phyloP scores from a whole-genome alignment of 768 basidiomycete species.

The Tricholoma sp. region DNA sequence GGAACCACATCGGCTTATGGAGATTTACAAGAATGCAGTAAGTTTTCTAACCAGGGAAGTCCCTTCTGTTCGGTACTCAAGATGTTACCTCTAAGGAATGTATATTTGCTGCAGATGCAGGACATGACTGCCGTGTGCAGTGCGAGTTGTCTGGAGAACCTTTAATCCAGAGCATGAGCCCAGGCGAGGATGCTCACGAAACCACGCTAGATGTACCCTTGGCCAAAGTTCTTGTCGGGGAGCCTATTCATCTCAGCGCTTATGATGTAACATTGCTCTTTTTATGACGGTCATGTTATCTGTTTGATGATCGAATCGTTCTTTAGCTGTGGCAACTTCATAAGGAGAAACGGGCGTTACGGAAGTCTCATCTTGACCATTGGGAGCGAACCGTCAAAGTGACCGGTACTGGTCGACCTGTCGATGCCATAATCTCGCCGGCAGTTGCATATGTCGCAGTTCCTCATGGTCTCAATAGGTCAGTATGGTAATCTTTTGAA shows the following conservation, averaged over 20 bases:
- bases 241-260: constrained; percentile 31
- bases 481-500: background rate
- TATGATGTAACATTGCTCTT: constrained; percentile 31
- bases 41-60: background rate
- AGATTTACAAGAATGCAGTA: constrained; percentile 42
- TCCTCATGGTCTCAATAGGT: constrained; percentile 60
- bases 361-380: constrained; percentile 56
- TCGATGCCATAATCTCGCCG: constrained; percentile 71
- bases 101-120: constrained; percentile 47
- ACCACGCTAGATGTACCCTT: constrained; percentile 35
- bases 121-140: constrained; percentile 41
- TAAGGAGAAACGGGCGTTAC: constrained; percentile 41
- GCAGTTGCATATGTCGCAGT: constrained; percentile 55
- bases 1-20: constrained; percentile 49
- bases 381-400: constrained; percentile 48
- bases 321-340: constrained; percentile 63
- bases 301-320: constrained; percentile 6
- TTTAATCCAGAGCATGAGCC: constrained; percentile 49
- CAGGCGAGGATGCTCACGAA: constrained; percentile 18
- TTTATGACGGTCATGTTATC: too few relatives aligned
- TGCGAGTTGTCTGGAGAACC: constrained; percentile 52
- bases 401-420: constrained; percentile 63
- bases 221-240: constrained; percentile 40
- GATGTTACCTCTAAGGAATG: constrained; percentile 30
- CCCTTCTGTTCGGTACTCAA: background rate